These are phyloP conservation scores for Amanita phalloides DNA, from an alignment of 768 basidiomycete genomes.

Conservation along the genomic window DNA sequence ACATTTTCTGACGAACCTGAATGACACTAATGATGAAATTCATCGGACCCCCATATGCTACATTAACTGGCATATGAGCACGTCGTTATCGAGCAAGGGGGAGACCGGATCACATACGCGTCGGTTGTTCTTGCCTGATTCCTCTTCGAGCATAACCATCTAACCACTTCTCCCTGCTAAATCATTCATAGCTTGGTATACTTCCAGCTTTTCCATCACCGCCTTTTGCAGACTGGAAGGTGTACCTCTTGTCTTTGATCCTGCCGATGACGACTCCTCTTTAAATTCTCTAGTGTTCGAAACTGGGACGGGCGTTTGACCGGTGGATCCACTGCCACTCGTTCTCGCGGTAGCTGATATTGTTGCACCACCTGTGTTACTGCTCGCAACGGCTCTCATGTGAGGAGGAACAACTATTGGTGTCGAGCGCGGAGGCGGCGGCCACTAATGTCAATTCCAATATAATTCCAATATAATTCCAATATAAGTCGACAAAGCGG, in stretches of 20 bases:
- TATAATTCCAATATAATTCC: neutral
- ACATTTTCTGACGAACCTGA: neutral
- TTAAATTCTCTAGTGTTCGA: neutral
- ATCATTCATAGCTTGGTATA: conserved; percentile 60
- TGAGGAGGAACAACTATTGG: conserved; percentile 73
- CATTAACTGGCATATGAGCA: neutral
- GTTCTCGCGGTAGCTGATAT: conserved; percentile 6
- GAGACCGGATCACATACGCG: neutral
- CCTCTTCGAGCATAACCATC: neutral
- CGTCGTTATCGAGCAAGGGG: neutral
- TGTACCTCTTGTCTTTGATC: conserved; percentile 26
- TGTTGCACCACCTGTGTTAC: conserved; percentile 1
- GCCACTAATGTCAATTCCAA: conserved; percentile 44
- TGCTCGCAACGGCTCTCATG: conserved; percentile 19
- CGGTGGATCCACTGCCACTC: neutral
- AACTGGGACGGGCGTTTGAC: neutral
- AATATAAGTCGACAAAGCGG: neutral
- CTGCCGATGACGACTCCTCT: neutral
- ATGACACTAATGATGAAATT: too few species aligned
- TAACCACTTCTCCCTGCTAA: conserved; percentile 8
- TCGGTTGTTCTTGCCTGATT: too few species aligned
- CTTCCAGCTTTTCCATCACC: conserved; percentile 65
- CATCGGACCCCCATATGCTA: neutral
- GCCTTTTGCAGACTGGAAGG: conserved; percentile 61
- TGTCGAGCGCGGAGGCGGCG: conserved; percentile 67